A percentile compares a stretch with the other conserved stretches of the same genome.
phyloP scores from a whole-genome alignment of 208 protist genomes.

The Crithidia fasciculata region DNA sequence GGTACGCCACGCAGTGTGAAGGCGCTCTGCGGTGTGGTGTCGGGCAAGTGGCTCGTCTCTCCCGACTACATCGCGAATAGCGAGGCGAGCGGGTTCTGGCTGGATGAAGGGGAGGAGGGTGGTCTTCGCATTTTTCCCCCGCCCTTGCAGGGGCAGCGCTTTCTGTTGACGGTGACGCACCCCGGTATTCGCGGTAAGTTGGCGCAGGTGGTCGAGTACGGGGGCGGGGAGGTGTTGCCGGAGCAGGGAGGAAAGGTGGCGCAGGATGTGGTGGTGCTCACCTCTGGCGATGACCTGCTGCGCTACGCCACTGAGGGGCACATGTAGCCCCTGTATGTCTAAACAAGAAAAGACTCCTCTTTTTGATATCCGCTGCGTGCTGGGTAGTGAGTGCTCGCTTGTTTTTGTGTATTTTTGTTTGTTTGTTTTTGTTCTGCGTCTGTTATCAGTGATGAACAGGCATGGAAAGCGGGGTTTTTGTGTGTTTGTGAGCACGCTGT shows the following conservation, averaged over 20 bases:
- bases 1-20: slow-evolving; percentile 84
- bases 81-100: slow-evolving; percentile 73
- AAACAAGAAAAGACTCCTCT: neutral
- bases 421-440: neutral
- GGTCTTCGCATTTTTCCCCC: slow-evolving; percentile 73
- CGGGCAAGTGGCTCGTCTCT: slow-evolving; percentile 75
- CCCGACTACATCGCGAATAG: slow-evolving; percentile 81
- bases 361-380: too few species aligned
- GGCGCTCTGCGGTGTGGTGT: slow-evolving; percentile 80
- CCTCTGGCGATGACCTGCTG: slow-evolving; percentile 74
- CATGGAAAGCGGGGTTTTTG: neutral
- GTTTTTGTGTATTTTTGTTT: slow-evolving; percentile 2
- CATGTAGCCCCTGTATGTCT: neutral
- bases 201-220: slow-evolving; percentile 83
- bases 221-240: slow-evolving; percentile 72
- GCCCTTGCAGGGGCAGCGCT: slow-evolving; percentile 73
- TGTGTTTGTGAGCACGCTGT: too few species aligned
- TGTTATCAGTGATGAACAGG: neutral
- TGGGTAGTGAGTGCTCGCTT: neutral
- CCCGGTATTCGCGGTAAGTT: slow-evolving; percentile 59
- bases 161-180: slow-evolving; percentile 70
- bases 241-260: slow-evolving; percentile 17
- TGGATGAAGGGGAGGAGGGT: slow-evolving; percentile 79
- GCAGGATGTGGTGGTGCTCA: slow-evolving; percentile 74
- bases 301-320: slow-evolving; percentile 68